Evolutionary conservation across 768 basidiomycete genomes (phyloP).

Genomic region (Grammothele lineata): DNA sequence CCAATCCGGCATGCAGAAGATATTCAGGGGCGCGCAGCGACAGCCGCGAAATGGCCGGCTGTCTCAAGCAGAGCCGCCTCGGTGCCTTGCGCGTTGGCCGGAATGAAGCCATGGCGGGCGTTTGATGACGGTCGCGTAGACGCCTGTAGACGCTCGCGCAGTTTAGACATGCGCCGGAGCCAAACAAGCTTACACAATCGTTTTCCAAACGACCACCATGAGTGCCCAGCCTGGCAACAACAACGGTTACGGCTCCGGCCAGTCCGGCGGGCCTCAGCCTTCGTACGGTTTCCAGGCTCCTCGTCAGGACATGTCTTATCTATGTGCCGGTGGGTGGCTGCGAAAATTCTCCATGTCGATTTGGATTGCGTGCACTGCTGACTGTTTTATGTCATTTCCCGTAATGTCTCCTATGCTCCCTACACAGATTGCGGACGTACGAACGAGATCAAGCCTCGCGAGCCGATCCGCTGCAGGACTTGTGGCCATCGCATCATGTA

Average conservation of each 20-base stretch:
- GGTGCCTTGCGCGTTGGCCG: no score
- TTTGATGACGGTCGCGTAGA: no score
- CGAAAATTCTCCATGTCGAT: no score
- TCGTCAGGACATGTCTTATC: conserved; percentile 73
- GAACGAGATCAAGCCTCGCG: conserved; percentile 86
- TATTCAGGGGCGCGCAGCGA: no score
- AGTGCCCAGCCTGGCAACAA: conserved; percentile 34
- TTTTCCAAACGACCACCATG: conserved; percentile 29
- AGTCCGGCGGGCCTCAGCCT: neutral
- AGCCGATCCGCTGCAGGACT: conserved; percentile 93
- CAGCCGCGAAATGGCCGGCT: no score
- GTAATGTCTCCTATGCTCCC: neutral
- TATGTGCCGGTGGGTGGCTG: conserved; percentile 66
- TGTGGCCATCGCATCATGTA: conserved; percentile 99
- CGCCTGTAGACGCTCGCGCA: conserved; percentile 1
- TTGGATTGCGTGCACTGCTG: no score
- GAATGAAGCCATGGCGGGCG: no score
- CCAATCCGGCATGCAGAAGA: no score
- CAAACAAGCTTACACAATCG: conserved; percentile 24
- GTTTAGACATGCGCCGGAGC: conserved; percentile 10
- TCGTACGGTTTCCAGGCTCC: conserved; percentile 22
- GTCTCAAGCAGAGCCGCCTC: no score
- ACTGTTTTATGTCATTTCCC: neutral
- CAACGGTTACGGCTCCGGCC: conserved; percentile 17
- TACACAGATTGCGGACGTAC: conserved; percentile 77